phyloP scores from a whole-genome alignment of 2,329 filamentous ascomycete genomes.

The Verticillium albo-atrum region DNA sequence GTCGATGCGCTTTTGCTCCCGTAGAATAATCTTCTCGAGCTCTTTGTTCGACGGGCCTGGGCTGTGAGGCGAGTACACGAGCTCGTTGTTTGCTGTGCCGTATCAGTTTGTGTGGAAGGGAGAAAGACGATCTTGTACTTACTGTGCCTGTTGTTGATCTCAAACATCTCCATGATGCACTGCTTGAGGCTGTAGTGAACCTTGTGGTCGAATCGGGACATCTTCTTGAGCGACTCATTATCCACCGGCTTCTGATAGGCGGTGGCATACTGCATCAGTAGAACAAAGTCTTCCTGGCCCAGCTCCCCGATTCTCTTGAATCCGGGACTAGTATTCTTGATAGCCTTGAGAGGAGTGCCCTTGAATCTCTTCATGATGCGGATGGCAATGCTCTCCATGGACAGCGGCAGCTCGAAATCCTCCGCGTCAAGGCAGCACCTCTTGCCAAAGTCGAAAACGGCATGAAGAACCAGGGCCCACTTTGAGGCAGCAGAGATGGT shows the following conservation, averaged over 20 bases:
- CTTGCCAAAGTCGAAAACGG: neutral
- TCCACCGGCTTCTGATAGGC: neutral
- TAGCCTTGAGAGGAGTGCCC: too few species aligned
- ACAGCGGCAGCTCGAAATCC: neutral
- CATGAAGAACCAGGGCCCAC: neutral
- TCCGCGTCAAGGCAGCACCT: neutral
- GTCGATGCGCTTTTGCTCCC: too few species aligned
- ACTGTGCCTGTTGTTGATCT: too few species aligned
- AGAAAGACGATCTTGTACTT: too few species aligned
- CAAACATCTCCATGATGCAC: neutral
- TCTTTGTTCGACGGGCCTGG: too few species aligned
- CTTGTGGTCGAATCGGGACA: neutral
- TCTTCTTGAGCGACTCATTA: neutral
- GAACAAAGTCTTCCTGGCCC: neutral
- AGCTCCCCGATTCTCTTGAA: neutral
- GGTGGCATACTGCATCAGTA: neutral
- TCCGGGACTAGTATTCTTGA: neutral
- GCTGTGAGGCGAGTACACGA: too few species aligned
- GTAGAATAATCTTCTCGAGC: too few species aligned
- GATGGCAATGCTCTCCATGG: neutral
- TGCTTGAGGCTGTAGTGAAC: neutral
- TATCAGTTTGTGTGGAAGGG: too few species aligned
- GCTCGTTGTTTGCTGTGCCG: too few species aligned
- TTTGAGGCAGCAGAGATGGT: neutral
- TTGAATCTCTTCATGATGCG: neutral